A percentile compares a stretch with the other conserved stretches of the same genome.
Evolutionary conservation across 2,329 filamentous ascomycete species (phyloP).

Genomic region (Colletotrichum coccodes): DNA sequence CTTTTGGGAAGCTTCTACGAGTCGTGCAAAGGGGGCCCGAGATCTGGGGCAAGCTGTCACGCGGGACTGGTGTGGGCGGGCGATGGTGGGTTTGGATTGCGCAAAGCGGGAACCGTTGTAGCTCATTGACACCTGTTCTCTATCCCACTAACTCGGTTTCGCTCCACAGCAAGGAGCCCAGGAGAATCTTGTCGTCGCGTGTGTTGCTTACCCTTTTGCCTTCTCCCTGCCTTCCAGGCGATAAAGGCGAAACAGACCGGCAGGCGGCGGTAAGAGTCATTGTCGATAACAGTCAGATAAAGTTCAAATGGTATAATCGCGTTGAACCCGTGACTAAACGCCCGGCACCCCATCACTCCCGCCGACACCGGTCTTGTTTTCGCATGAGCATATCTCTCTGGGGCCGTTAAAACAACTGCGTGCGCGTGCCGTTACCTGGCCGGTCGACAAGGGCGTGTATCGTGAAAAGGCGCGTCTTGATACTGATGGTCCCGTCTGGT

Average conservation of each 20-base stretch:
- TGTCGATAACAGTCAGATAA: background rate
- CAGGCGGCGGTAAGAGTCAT: background rate
- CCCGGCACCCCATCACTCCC: background rate
- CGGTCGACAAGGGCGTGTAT: background rate
- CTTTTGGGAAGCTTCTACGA: background rate
- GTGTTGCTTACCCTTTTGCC: background rate
- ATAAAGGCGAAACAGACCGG: background rate
- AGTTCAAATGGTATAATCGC: background rate
- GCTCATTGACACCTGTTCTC: background rate
- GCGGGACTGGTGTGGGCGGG: background rate
- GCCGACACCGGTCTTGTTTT: background rate
- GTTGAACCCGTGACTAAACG: background rate
- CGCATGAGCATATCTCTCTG: background rate
- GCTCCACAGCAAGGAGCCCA: background rate
- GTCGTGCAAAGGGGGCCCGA: background rate
- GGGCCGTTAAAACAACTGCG: background rate
- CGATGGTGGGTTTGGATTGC: background rate
- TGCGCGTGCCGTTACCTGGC: background rate
- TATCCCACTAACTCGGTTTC: background rate
- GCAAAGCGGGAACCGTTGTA: slow-evolving; percentile 1
- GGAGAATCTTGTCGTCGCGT: background rate
- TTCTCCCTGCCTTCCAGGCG: background rate
- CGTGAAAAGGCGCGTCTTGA: background rate
- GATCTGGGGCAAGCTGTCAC: slow-evolving; percentile 4
- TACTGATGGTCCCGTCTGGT: background rate